Conservation (phyloP, 106 monocot genomes). For the Iris macrosiphon region DNA sequence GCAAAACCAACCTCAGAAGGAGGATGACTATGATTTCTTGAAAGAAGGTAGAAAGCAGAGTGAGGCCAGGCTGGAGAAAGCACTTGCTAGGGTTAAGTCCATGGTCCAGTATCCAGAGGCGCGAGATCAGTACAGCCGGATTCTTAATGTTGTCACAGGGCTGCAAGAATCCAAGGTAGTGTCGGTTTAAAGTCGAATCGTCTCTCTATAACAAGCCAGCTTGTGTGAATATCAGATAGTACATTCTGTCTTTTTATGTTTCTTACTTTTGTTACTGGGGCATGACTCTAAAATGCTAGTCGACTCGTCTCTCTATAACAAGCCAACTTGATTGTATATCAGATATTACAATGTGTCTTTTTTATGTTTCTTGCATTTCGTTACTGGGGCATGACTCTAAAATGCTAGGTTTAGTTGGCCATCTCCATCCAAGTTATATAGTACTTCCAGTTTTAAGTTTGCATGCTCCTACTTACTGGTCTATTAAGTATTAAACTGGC, state of each 20-base stretch:
- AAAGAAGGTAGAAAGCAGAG: constrained; percentile 68
- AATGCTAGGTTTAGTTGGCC: too few species aligned
- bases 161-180: constrained; percentile 70
- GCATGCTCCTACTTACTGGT: too few species aligned
- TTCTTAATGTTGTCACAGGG: constrained; percentile 54
- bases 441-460: too few species aligned
- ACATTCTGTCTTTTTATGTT: not conserved
- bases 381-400: not conserved
- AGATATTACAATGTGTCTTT: too few species aligned
- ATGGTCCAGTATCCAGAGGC: constrained; percentile 95
- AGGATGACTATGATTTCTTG: constrained; percentile 73
- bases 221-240: not conserved
- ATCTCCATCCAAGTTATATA: too few species aligned
- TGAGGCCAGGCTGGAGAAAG: constrained; percentile 63
- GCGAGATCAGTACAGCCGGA: constrained; percentile 71
- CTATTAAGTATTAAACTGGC: too few species aligned
- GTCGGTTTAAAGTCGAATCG: too few species aligned
- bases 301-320: too few species aligned
- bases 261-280: not conserved
- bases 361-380: not conserved
- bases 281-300: too few species aligned
- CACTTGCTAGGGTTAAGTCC: constrained; percentile 85
- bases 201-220: not conserved
- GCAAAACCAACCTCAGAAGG: constrained; percentile 24
- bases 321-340: too few species aligned